Evolutionary conservation across 148 eudicot genomes (phyloP).

Genomic region (Oxyria digyna): DNA sequence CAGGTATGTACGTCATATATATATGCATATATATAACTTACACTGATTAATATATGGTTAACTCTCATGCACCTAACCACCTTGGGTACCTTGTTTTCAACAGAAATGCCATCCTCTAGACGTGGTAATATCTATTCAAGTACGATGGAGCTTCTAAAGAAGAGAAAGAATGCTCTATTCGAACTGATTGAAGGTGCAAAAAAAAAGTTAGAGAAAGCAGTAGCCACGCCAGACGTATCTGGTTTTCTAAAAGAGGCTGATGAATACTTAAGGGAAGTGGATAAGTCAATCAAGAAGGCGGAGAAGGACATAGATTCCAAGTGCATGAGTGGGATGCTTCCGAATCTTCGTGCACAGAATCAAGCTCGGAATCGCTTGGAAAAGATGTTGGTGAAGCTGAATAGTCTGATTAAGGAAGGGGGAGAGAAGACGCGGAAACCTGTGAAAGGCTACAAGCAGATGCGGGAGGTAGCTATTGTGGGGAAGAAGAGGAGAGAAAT

Average conservation of each 20-base stretch:
- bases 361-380: slow-evolving; percentile 14
- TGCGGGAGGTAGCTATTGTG: slow-evolving; percentile 9
- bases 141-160: slow-evolving; percentile 19
- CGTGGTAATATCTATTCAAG: slow-evolving; percentile 17
- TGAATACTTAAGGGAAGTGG: slow-evolving; percentile 7
- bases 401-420: slow-evolving; percentile 14
- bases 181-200: slow-evolving; percentile 13
- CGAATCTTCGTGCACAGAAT: slow-evolving; percentile 10
- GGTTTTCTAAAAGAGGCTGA: slow-evolving; percentile 14
- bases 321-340: slow-evolving; percentile 8
- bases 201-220: slow-evolving; percentile 14
- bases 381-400: slow-evolving; percentile 11
- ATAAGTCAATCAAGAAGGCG: slow-evolving; percentile 4
- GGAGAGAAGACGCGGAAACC: slow-evolving; percentile 7
- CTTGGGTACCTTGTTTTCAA: slow-evolving; percentile 19
- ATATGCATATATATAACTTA: too few species aligned
- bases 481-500: slow-evolving; percentile 9
- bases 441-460: slow-evolving; percentile 20
- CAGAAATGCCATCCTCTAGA: slow-evolving; percentile 17
- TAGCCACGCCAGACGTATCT: slow-evolving; percentile 16
- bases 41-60: too few species aligned
- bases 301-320: slow-evolving; percentile 12
- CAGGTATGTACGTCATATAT: too few species aligned
- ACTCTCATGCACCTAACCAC: too few species aligned
- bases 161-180: slow-evolving; percentile 10